Base-by-base conservation (phyloP, 345 rosid genomes). In the Euphorbia tirucalli region DNA sequence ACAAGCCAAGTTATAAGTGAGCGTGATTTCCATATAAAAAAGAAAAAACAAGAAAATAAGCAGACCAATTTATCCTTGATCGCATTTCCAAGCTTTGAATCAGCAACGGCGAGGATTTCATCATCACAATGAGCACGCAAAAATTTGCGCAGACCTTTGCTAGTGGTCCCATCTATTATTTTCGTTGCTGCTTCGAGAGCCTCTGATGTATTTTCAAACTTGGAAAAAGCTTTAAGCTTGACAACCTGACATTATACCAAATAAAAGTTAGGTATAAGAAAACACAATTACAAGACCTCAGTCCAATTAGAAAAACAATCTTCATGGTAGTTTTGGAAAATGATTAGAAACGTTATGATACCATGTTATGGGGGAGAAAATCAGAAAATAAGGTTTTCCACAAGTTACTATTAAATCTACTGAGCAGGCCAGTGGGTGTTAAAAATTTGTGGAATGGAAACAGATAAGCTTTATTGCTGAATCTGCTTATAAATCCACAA, bases 41-140 rank as follows among this genome's bases (percentile, higher is more conserved):
- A 19, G 9, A 21, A 44, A n/a, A 5, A 62, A 32, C 15, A 16
- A 65, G 25, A 54, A 54, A 18, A 22, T 13, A 1, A 44, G 67
- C 89, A 52, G 16, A 95, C 97, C 93, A 92, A 71, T 66, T 90
- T 88, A 60, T 95, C 99, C 77, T 95, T 95, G 61, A 94, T 95
- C 0, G 88, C 85, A 76, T 90, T 90, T 69, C 99, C 97, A 64
- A 95, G 99, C 80, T 90, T 95, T 0, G 98, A 92, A 78, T 92
- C 97, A 73, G 92, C 96, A 15, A 95, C 95, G n/a, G 77, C 99
- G 32, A 95, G 69, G 0, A 71, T 72, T 75, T 95, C 97, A 28
- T 90, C 93, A 6, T 78, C 79, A 71, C 97, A 94, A 67, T 94
- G 87, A 14, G 84, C 74, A 3, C 85, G 84, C 80, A 95, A 77